Evolutionary conservation across 2,329 filamentous ascomycete genomes (phyloP), one percentile per base, ranked within the genome.

Genomic region (Neopestalotiopsis sp.): DNA sequence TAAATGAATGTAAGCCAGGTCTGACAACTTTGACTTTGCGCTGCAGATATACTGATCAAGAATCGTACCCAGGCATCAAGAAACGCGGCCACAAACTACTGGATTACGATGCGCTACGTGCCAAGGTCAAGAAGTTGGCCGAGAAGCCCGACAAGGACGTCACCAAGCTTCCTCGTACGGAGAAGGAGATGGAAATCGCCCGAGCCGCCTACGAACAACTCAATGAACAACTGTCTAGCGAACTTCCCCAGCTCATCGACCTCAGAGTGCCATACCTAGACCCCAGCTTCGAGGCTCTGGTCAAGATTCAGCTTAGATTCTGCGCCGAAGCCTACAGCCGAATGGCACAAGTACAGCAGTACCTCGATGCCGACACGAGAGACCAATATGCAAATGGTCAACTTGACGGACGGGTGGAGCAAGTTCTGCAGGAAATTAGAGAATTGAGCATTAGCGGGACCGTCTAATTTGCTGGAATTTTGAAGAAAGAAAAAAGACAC

Each of bases 91-190:
- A 99, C 88, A 99, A 99, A 83, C 92, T 98, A 68, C 93, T 98
- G 74, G 97, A 99, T 83, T 99, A 99, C 85, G 96, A 99, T 80
- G 90, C 95, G 20, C 91, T 98, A 82, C 93, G 96, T 71, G 94
- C 94, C 73, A 97, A 96, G 81, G 96, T 99, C 77, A 98, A 98
- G 88, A 95, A 94, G 81, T 90, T 99, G 52, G 94, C 94, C 66
- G 97, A 99, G 82, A 98, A 99, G 85, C 96, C 96, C 61, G 96
- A 99, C 86, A 99, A 99, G 86, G 96, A 99, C 79, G 94, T 94
- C 14, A 95, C 94, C 66, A 99, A 98, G 84, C 90, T 99, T 67
- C 96, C 97, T 1, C 93, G 95, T 68, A 94, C 95, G 30, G 96
- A 99, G 81, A 97, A 97, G 85, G 97, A 99, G 82, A 91, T 94